Evolutionary conservation across 2,329 filamentous ascomycete genomes (phyloP).

Genomic region (Pestalotiopsis sp.): DNA sequence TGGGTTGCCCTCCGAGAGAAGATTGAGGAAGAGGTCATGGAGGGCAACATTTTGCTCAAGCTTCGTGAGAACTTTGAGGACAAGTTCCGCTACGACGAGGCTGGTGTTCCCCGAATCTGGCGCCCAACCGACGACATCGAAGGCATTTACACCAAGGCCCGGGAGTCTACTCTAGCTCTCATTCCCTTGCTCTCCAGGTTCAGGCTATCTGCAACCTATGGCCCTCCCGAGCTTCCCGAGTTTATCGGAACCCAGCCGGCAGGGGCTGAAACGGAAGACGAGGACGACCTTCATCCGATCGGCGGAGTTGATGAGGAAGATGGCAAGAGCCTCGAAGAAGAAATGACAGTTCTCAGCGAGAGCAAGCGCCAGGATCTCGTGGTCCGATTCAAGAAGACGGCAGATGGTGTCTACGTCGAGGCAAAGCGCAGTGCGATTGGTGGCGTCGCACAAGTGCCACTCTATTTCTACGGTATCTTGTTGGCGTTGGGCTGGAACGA

Average conservation of each 20-base stretch:
- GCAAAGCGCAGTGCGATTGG: conserved; percentile 96
- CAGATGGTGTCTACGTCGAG: conserved; percentile 96
- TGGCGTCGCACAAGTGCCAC: conserved; percentile 87
- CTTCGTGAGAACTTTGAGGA: conserved; percentile 98
- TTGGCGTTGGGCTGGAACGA: conserved; percentile 98
- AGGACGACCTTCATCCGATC: conserved; percentile 86
- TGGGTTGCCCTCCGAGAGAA: conserved; percentile 89
- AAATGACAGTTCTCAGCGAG: conserved; percentile 93
- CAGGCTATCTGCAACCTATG: conserved; percentile 72
- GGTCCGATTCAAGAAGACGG: conserved; percentile 96
- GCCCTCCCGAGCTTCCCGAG: conserved; percentile 77
- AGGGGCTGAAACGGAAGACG: conserved; percentile 77
- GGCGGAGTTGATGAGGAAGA: conserved; percentile 94
- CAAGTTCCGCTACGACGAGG: conserved; percentile 97
- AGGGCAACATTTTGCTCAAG: conserved; percentile 94
- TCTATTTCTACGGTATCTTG: conserved; percentile 92
- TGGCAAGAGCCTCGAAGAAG: conserved; percentile 91
- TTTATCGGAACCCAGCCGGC: conserved; percentile 82
- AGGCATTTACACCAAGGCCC: conserved; percentile 87
- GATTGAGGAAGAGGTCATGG: conserved; percentile 97
- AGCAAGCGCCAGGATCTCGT: conserved; percentile 88
- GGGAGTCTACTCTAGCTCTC: conserved; percentile 87
- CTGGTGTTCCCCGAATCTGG: conserved; percentile 95
- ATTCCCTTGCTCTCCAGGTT: conserved; percentile 90
- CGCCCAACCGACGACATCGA: conserved; percentile 96